Percentiles rank a stretch among this genome's conserved stretches.
Evolutionary conservation across 495 filamentous ascomycete genomes (phyloP).

Genomic region (Jackrogersella multiformis): DNA sequence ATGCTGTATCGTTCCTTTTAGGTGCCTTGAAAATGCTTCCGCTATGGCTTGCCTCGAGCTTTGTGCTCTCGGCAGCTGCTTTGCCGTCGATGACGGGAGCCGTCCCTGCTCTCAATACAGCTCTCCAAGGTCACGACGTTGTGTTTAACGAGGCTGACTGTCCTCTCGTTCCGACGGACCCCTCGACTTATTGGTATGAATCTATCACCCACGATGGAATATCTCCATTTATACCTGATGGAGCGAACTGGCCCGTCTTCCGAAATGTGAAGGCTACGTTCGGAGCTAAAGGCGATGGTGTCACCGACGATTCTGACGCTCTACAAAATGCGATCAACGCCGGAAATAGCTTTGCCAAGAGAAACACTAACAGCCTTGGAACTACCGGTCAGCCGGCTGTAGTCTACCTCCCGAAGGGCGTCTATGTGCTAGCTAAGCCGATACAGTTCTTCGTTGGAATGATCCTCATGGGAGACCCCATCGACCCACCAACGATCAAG

Average conservation of each 20-base stretch:
- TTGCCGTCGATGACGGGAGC: neutral
- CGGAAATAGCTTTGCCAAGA: neutral
- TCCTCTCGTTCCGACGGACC: neutral
- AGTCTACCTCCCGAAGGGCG: slow-evolving; percentile 1
- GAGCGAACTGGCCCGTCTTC: slow-evolving; percentile 3
- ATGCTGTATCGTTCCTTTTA: neutral
- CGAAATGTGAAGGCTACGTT: slow-evolving; percentile 6
- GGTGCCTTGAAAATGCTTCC: neutral
- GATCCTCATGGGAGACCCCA: slow-evolving; percentile 2
- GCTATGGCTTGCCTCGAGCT: neutral
- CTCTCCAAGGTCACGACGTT: neutral
- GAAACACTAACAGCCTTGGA: slow-evolving; percentile 1
- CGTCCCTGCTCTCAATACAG: neutral
- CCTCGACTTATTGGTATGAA: slow-evolving; percentile 7
- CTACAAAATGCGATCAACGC: slow-evolving; percentile 2
- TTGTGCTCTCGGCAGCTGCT: neutral
- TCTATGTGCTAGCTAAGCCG: slow-evolving; percentile 3
- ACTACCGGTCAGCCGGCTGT: slow-evolving; percentile 1
- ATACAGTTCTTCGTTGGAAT: slow-evolving; percentile 7
- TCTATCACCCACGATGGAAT: neutral
- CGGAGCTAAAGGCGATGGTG: slow-evolving; percentile 2
- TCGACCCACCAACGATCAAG: neutral
- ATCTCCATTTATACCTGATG: slow-evolving; percentile 2
- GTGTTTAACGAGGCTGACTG: neutral
- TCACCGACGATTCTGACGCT: slow-evolving; percentile 1